phyloP scores from a whole-genome alignment of 192 early-diverging fungal genomes.

The Dimargaris xerosporica region DNA sequence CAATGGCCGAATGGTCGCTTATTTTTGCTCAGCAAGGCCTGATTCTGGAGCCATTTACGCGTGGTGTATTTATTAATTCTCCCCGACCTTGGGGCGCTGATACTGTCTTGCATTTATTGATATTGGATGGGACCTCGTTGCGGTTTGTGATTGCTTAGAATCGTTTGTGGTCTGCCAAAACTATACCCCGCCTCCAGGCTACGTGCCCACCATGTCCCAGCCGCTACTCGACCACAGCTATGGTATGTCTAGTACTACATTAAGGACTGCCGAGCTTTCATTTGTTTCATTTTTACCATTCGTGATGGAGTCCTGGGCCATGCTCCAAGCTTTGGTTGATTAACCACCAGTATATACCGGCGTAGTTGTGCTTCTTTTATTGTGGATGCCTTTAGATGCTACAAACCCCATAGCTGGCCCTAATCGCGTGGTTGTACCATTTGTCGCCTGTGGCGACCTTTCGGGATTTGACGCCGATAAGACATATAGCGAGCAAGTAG shows the following conservation, averaged over 20 bases:
- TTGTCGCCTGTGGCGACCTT: conserved; percentile 82
- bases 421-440: conserved; percentile 72
- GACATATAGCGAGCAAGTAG: conserved; percentile 57
- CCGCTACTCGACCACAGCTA: conserved; percentile 74
- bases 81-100: no score
- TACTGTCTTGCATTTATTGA: no score
- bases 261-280: no score
- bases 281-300: no score
- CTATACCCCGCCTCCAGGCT: conserved; percentile 70
- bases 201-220: conserved; percentile 78
- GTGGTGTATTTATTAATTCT: no score
- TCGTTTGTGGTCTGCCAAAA: conserved; percentile 87
- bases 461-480: conserved; percentile 77
- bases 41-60: no score
- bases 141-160: conserved; percentile 29
- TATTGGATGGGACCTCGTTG: neutral
- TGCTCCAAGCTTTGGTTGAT: no score
- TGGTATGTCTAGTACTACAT: conserved; percentile 18
- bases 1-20: no score
- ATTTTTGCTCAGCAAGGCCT: no score
- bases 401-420: conserved; percentile 46
- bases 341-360: no score
- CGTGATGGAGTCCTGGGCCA: no score
- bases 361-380: no score
- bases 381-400: neutral